These are phyloP conservation scores for Rhodotorula toruloides DNA, from an alignment of 768 basidiomycete species.

Conservation along the genomic window DNA sequence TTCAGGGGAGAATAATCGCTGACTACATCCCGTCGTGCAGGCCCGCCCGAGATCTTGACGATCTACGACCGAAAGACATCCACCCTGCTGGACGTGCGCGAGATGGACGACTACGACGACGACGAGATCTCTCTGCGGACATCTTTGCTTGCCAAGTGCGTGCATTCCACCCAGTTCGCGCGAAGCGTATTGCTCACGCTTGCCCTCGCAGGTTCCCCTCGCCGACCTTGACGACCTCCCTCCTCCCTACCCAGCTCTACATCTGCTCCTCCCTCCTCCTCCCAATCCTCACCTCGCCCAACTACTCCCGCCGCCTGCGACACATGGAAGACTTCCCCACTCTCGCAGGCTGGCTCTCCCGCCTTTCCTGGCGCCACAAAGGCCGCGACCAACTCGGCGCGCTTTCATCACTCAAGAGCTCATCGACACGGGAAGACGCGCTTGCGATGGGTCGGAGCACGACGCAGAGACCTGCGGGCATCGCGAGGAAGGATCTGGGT, in stretches of 20 bases:
- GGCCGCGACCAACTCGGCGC: constrained; percentile 3
- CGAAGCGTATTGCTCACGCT: too few relatives aligned
- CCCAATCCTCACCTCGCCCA: constrained; percentile 17
- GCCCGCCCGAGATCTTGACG: constrained; percentile 29
- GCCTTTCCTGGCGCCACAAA: constrained; percentile 19
- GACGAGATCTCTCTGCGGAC: constrained; percentile 29
- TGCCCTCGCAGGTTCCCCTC: constrained; percentile 17
- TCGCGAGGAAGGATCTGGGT: neutral
- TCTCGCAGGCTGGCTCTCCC: constrained; percentile 26
- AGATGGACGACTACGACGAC: constrained; percentile 36
- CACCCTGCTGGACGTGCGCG: constrained; percentile 31
- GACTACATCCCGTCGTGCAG: neutral
- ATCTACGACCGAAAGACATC: constrained; percentile 19
- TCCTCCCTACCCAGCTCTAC: constrained; percentile 38
- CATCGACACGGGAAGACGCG: constrained; percentile 4
- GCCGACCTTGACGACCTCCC: constrained; percentile 31
- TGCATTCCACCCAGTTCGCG: too few relatives aligned
- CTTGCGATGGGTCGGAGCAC: constrained; percentile 30
- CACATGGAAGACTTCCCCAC: constrained; percentile 28
- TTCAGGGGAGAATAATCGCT: neutral
- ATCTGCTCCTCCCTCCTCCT: constrained; percentile 34
- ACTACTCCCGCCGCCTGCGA: constrained; percentile 9
- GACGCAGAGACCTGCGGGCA: constrained; percentile 7
- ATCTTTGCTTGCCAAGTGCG: constrained; percentile 26
- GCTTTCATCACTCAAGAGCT: too few relatives aligned